Evolutionary conservation across 345 rosid genomes (phyloP).

Genomic region (Clarkia xantiana): DNA sequence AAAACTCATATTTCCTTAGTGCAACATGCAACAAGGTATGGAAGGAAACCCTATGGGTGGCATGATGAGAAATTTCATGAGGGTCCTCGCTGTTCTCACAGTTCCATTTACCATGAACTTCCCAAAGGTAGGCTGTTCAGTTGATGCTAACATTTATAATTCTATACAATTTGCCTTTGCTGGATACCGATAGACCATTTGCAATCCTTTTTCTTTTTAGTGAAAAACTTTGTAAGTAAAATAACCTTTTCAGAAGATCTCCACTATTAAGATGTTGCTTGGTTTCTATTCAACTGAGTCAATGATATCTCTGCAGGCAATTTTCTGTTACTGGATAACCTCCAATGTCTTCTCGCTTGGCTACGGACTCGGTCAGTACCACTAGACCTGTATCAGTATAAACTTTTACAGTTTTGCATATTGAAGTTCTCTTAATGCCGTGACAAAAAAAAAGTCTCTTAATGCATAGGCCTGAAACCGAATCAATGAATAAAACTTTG

Average conservation of each 20-base stretch:
- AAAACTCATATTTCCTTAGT: conserved; percentile 18
- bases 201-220: not conserved
- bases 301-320: conserved; percentile 38
- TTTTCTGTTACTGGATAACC: conserved; percentile 84
- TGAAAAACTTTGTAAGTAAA: not conserved
- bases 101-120: conserved; percentile 66
- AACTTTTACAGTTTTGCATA: not conserved
- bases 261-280: not conserved
- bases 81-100: conserved; percentile 47
- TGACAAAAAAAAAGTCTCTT: too few species aligned
- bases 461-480: too few species aligned
- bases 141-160: not conserved
- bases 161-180: not conserved
- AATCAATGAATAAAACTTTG: too few species aligned
- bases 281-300: not conserved
- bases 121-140: conserved; percentile 38
- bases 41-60: conserved; percentile 57
- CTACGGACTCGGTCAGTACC: conserved; percentile 59
- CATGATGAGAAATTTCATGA: conserved; percentile 41
- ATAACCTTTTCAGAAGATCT: not conserved
- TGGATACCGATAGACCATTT: not conserved
- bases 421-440: too few species aligned
- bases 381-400: not conserved
- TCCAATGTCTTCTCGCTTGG: conserved; percentile 64
- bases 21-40: conserved; percentile 80